Evolutionary conservation across 352 stramenopile species (phyloP).

Genomic region (Phytophthora multivora): DNA sequence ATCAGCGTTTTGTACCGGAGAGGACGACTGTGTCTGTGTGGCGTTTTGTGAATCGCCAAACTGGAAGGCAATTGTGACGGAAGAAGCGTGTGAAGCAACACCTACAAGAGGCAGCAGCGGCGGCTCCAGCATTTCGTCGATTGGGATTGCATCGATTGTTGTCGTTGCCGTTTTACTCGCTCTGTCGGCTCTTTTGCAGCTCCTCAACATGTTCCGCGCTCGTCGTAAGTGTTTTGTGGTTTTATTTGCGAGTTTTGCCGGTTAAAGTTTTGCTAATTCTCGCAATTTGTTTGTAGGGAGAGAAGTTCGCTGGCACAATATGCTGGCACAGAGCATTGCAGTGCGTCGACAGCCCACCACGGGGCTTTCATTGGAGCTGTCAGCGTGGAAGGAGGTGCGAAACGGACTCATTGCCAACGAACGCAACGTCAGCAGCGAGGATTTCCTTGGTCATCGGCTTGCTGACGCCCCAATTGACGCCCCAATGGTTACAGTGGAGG

Average conservation of each 20-base stretch:
- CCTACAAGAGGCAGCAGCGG: neutral
- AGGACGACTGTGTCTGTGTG: conserved; percentile 53
- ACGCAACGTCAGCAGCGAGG: conserved; percentile 40
- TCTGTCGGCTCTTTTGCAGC: conserved; percentile 35
- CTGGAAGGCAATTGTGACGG: conserved; percentile 41
- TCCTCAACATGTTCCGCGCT: conserved; percentile 30
- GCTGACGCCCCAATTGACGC: conserved; percentile 18
- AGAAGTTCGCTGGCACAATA: conserved; percentile 25
- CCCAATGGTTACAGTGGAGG: conserved; percentile 37
- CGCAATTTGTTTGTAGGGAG: conserved; percentile 11
- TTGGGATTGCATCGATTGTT: conserved; percentile 36
- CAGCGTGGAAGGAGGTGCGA: conserved; percentile 61
- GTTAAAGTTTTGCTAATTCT: neutral
- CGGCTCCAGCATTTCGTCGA: conserved; percentile 24
- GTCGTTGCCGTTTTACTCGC: conserved; percentile 34
- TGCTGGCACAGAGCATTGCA: conserved; percentile 24
- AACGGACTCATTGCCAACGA: conserved; percentile 56
- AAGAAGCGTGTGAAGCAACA: conserved; percentile 45
- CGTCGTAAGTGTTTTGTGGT: conserved; percentile 29
- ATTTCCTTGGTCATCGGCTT: conserved; percentile 16
- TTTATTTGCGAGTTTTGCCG: neutral
- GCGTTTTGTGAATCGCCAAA: conserved; percentile 55
- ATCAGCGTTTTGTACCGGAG: conserved; percentile 50
- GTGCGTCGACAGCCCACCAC: conserved; percentile 22
- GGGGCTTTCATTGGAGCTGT: conserved; percentile 48